Evolutionary conservation across 176 grass and related monocot genomes (phyloP).

Genomic region (Calamus simplicifolius): DNA sequence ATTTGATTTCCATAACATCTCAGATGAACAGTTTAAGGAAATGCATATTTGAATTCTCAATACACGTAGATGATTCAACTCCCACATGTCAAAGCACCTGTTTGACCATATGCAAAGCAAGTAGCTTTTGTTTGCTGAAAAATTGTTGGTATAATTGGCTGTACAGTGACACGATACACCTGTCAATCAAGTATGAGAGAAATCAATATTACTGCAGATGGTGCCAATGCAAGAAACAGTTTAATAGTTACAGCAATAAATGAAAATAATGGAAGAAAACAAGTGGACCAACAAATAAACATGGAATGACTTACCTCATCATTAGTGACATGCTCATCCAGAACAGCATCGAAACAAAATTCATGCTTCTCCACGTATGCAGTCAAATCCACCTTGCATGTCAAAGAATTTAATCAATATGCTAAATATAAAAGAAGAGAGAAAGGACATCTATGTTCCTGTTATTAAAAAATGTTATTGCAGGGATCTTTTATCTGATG

Average conservation of each 20-base stretch:
- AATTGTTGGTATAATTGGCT: conserved; percentile 95
- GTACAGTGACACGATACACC: conserved; percentile 88
- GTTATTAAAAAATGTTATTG: too few relatives aligned
- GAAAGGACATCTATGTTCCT: too few relatives aligned
- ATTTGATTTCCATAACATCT: too few relatives aligned
- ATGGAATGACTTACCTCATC: conserved; percentile 58
- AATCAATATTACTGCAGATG: too few relatives aligned
- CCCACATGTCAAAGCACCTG: conserved; percentile 24
- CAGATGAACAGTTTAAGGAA: too few relatives aligned
- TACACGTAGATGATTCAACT: too few relatives aligned
- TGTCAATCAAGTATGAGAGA: conserved; percentile 16
- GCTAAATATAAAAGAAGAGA: too few relatives aligned
- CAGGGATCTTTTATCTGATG: too few relatives aligned
- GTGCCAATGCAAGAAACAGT: too few relatives aligned
- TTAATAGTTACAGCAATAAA: too few relatives aligned
- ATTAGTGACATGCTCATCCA: conserved; percentile 85
- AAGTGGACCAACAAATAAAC: background rate
- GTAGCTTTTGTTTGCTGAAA: conserved; percentile 98
- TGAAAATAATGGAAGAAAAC: too few relatives aligned
- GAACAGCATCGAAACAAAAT: conserved; percentile 95
- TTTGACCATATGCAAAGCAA: conserved; percentile 99
- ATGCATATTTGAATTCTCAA: too few relatives aligned
- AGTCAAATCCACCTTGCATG: conserved; percentile 85
- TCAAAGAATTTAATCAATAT: conserved; percentile 31
- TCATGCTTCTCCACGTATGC: conserved; percentile 94